Evolutionary conservation across 805 yeast genomes (phyloP).

Genomic region (Candida tammaniensis): DNA sequence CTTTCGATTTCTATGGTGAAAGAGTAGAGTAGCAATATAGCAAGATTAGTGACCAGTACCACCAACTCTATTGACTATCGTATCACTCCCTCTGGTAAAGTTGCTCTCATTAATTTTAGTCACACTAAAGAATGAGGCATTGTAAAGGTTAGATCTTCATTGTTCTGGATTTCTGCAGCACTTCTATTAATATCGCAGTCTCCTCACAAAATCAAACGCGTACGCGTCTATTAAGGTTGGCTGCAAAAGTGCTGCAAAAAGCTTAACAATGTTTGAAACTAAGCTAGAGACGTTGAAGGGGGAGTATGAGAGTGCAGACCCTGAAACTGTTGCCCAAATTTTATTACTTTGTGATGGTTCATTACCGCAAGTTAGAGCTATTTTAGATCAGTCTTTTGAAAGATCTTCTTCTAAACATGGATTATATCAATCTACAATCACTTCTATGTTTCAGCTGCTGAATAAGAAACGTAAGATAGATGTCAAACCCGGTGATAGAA

Average conservation of each 20-base stretch:
- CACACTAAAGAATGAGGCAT: too few species aligned
- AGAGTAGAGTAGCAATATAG: too few species aligned
- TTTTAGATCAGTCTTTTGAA: slow-evolving; percentile 37
- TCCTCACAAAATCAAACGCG: too few species aligned
- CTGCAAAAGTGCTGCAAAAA: slow-evolving; percentile 3
- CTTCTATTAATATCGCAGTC: too few species aligned
- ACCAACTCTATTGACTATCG: too few species aligned
- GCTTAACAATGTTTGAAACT: slow-evolving; percentile 1
- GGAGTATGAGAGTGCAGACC: slow-evolving; percentile 44
- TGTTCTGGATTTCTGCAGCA: too few species aligned
- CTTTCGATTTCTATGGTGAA: too few species aligned
- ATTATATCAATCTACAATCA: slow-evolving; percentile 16
- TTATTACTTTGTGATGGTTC: slow-evolving; percentile 55
- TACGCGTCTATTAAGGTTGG: neutral
- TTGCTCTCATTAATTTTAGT: too few species aligned
- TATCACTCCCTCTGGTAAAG: too few species aligned
- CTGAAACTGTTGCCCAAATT: slow-evolving; percentile 46
- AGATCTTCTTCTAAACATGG: slow-evolving; percentile 6
- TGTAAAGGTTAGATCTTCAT: too few species aligned
- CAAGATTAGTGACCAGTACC: too few species aligned
- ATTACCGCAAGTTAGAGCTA: slow-evolving; percentile 33
- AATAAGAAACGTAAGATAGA: neutral
- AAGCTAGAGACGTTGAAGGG: slow-evolving; percentile 35
- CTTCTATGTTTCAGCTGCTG: slow-evolving; percentile 7
- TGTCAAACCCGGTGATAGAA: neutral